Evolutionary conservation across 148 eudicot genomes (phyloP).

Genomic region (Arctostaphylos glauca): DNA sequence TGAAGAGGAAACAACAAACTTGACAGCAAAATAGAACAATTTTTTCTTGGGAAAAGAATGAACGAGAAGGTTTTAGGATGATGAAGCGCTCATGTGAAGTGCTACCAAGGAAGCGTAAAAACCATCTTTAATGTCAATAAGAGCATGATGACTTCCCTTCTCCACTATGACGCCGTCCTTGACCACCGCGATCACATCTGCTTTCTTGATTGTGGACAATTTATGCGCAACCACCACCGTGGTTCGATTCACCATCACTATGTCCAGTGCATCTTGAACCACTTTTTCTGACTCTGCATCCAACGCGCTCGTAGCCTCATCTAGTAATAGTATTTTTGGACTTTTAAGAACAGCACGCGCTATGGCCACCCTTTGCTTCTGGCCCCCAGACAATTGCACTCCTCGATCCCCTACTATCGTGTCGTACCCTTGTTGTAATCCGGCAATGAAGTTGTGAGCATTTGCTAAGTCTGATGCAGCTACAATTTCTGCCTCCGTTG

Average conservation of each 20-base stretch:
- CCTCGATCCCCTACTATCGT: constrained; percentile 78
- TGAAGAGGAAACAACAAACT: too few species aligned
- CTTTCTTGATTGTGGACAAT: constrained; percentile 59
- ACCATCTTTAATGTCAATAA: constrained; percentile 15
- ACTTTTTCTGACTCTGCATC: constrained; percentile 68
- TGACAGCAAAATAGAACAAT: too few species aligned
- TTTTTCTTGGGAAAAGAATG: too few species aligned
- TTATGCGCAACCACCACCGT: constrained; percentile 49
- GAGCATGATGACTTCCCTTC: constrained; percentile 59
- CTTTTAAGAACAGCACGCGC: constrained; percentile 69
- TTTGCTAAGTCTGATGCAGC: constrained; percentile 68
- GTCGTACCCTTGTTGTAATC: constrained; percentile 66
- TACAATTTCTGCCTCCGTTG: too few species aligned
- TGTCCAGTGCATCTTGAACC: too few species aligned
- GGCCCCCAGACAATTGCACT: constrained; percentile 53
- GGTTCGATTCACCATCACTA: too few species aligned
- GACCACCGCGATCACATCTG: constrained; percentile 56
- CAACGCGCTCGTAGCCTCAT: constrained; percentile 40
- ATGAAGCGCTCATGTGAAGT: too few species aligned
- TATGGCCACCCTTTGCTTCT: constrained; percentile 72
- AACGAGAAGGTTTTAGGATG: too few species aligned
- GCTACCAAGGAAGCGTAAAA: constrained; percentile 52
- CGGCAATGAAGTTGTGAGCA: constrained; percentile 68
- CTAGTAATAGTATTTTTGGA: constrained; percentile 40
- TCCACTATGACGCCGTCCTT: constrained; percentile 65